Percentiles rank a stretch among this genome's conserved stretches.
phyloP scores from a whole-genome alignment of 495 filamentous ascomycete species.

The Lophium mytilinum region DNA sequence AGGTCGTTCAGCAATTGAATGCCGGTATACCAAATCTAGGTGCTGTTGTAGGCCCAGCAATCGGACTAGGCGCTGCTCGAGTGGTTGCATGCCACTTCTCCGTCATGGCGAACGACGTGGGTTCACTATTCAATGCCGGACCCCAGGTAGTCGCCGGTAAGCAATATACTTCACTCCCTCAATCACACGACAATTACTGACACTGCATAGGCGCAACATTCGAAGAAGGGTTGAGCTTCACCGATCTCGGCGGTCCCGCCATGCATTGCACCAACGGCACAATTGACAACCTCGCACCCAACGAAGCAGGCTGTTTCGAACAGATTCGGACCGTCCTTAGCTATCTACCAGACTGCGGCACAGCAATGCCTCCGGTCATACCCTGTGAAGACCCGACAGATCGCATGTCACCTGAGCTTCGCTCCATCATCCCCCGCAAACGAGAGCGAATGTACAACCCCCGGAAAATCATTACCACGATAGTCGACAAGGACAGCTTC shows the following conservation, averaged over 20 bases:
- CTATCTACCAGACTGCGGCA: slow-evolving; percentile 50
- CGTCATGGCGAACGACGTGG: slow-evolving; percentile 57
- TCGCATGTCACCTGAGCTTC: slow-evolving; percentile 41
- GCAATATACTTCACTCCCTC: neutral
- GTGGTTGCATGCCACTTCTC: slow-evolving; percentile 56
- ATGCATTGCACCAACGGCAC: slow-evolving; percentile 60
- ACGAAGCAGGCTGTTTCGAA: slow-evolving; percentile 53
- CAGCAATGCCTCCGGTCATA: slow-evolving; percentile 44
- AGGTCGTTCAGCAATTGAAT: slow-evolving; percentile 50
- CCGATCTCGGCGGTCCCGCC: slow-evolving; percentile 46
- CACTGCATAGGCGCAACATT: slow-evolving; percentile 41
- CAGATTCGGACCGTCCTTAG: slow-evolving; percentile 48
- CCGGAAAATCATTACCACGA: slow-evolving; percentile 45
- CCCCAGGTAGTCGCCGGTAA: slow-evolving; percentile 48
- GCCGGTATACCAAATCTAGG: slow-evolving; percentile 55
- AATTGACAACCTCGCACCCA: slow-evolving; percentile 54
- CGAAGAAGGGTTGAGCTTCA: slow-evolving; percentile 50
- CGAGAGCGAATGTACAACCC: slow-evolving; percentile 54
- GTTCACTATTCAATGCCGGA: slow-evolving; percentile 54
- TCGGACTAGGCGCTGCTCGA: slow-evolving; percentile 54
- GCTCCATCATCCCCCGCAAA: slow-evolving; percentile 49
- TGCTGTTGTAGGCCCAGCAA: slow-evolving; percentile 54
- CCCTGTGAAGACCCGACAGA: slow-evolving; percentile 40
- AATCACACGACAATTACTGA: neutral
- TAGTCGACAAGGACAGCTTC: slow-evolving; percentile 48